Evolutionary conservation across 169 alveolate species (phyloP).

Genomic region (Plasmodium sp.): DNA sequence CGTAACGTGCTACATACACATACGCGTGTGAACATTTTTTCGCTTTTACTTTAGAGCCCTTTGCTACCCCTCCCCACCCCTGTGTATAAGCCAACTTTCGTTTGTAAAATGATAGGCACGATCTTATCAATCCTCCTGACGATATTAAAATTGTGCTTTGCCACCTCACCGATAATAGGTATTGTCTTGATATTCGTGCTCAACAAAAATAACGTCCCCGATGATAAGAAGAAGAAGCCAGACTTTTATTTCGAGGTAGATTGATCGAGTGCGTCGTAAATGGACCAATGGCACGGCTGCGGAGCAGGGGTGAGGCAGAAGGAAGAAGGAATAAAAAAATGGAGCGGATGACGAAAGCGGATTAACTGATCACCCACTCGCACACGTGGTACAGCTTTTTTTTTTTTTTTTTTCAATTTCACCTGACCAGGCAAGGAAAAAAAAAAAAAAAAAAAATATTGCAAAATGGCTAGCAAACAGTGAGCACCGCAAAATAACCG

Average conservation of each 20-base stretch:
- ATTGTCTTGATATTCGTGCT: constrained; percentile 48
- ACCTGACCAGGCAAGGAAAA: not conserved
- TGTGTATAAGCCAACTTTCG: constrained; percentile 1
- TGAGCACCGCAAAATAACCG: not conserved
- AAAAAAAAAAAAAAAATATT: not conserved
- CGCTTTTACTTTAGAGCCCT: not conserved
- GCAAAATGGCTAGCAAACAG: not conserved
- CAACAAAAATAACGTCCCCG: constrained; percentile 52
- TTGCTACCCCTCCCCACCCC: not conserved
- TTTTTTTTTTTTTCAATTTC: not conserved
- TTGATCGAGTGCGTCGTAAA: not conserved
- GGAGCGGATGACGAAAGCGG: not conserved
- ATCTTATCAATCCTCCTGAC: constrained; percentile 41
- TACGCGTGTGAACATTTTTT: not conserved
- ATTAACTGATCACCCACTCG: not conserved
- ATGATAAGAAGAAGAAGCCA: constrained; percentile 35
- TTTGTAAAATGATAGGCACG: constrained; percentile 42
- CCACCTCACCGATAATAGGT: constrained; percentile 63
- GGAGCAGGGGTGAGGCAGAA: not conserved
- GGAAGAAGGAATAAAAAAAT: not conserved
- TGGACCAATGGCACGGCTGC: not conserved
- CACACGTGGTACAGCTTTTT: not conserved
- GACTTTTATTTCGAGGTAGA: constrained; percentile 70
- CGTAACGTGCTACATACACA: not conserved
- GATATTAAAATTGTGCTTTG: constrained; percentile 41